These are phyloP conservation scores for Pleurotus sapidus DNA, from an alignment of 768 basidiomycete genomes.

Conservation along the genomic window DNA sequence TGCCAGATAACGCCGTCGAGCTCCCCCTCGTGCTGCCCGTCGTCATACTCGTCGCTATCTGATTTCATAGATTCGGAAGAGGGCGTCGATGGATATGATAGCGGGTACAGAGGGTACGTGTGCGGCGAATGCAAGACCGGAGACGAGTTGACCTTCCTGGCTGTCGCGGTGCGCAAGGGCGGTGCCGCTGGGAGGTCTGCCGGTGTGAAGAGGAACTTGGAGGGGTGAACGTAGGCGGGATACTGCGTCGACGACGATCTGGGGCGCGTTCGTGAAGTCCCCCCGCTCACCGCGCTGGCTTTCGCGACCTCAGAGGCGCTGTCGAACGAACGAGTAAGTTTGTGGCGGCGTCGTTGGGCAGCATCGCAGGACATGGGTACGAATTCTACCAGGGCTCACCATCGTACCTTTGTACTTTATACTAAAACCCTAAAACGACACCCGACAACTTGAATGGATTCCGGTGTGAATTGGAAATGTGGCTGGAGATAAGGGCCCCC, in stretches of 20 bases:
- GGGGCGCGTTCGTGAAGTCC: neutral
- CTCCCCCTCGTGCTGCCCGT: conserved; percentile 16
- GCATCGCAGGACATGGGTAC: too few species aligned
- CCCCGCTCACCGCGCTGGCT: neutral
- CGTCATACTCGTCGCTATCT: conserved; percentile 25
- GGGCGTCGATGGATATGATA: neutral
- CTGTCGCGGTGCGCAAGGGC: conserved; percentile 14
- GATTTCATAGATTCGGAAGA: conserved; percentile 17
- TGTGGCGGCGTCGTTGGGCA: neutral
- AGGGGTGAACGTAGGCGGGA: neutral
- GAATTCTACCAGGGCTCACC: too few species aligned
- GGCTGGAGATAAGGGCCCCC: too few species aligned
- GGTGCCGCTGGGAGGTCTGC: conserved; percentile 20
- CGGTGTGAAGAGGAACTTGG: conserved; percentile 20
- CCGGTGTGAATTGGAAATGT: too few species aligned
- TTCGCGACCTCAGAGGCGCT: neutral
- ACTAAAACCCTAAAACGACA: too few species aligned
- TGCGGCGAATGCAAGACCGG: conserved; percentile 16
- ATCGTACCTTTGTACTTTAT: too few species aligned
- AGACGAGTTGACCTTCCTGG: conserved; percentile 20
- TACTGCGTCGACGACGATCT: conserved; percentile 1
- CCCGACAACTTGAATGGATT: too few species aligned
- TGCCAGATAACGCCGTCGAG: conserved; percentile 29
- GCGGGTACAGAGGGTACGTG: neutral
- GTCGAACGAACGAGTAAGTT: neutral